Evolutionary conservation across 768 basidiomycete species (phyloP).

Genomic region (Leccinum uliginosum): DNA sequence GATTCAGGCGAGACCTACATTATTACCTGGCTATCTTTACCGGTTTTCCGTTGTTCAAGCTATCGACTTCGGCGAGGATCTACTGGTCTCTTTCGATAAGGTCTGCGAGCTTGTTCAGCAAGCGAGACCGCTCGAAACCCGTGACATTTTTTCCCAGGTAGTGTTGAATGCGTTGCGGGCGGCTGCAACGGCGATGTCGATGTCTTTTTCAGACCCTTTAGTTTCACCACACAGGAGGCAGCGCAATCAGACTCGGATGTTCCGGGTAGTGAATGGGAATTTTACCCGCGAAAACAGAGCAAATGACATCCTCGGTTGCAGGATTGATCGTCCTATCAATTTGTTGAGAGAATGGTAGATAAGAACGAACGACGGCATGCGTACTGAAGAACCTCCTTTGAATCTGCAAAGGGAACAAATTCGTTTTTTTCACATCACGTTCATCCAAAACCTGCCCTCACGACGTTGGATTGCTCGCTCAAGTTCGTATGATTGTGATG

Average conservation of each 20-base stretch:
- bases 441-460: too few relatives aligned
- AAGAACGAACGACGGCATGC: constrained; percentile 19
- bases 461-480: too few relatives aligned
- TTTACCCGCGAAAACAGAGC: constrained; percentile 61
- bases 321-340: constrained; percentile 68
- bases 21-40: constrained; percentile 50
- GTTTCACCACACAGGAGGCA: constrained; percentile 1
- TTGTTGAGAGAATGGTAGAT: constrained; percentile 13
- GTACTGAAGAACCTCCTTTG: constrained; percentile 59
- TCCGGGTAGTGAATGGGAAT: not conserved
- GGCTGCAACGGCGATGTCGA: constrained; percentile 79
- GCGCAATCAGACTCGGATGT: not conserved
- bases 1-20: constrained; percentile 32
- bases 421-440: constrained; percentile 42
- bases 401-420: constrained; percentile 75
- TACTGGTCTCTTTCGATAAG: constrained; percentile 83
- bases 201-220: constrained; percentile 65
- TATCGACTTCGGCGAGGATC: constrained; percentile 78
- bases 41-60: constrained; percentile 92
- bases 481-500: too few relatives aligned
- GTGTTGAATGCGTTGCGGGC: constrained; percentile 80
- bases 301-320: constrained; percentile 70
- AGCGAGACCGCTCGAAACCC: constrained; percentile 74
- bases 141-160: constrained; percentile 84
- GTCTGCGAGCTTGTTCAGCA: constrained; percentile 84